phyloP scores from a whole-genome alignment of 768 basidiomycete genomes.

The Leucocoprinus leucothites region DNA sequence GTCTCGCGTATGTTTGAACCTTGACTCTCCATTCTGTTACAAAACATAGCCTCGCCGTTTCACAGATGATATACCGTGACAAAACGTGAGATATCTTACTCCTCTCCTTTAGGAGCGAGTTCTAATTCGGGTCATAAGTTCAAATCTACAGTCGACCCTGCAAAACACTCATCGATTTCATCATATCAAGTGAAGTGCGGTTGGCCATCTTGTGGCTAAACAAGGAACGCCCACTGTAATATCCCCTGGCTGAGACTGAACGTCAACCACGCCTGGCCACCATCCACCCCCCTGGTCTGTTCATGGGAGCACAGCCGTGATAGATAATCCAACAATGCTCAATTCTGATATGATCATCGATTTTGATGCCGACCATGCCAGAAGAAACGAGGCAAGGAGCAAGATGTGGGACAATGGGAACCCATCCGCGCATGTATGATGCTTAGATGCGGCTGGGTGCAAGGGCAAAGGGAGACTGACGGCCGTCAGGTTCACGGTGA shows the following conservation, averaged over 20 bases:
- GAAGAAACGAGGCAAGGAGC: background rate
- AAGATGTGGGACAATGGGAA: background rate
- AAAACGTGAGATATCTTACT: conserved; percentile 11
- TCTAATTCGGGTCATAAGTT: background rate
- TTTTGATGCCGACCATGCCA: too few species aligned
- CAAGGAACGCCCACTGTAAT: too few species aligned
- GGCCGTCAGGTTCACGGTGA: background rate
- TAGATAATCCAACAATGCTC: background rate
- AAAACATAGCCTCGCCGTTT: background rate
- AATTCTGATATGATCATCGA: background rate
- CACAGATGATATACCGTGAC: conserved; percentile 5
- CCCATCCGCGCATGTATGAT: background rate
- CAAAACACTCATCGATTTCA: background rate
- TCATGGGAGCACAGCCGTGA: too few species aligned
- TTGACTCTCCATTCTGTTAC: conserved; percentile 1
- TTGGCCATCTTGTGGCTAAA: background rate
- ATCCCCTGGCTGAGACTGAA: too few species aligned
- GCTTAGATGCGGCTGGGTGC: background rate
- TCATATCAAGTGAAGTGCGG: background rate
- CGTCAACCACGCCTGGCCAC: too few species aligned
- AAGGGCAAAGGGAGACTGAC: background rate
- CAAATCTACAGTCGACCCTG: conserved; percentile 7
- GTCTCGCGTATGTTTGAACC: background rate
- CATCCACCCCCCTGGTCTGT: too few species aligned
- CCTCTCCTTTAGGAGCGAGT: background rate